Conservation (phyloP, 2,329 filamentous ascomycete genomes). For the Colletotrichum spaethianum region DNA sequence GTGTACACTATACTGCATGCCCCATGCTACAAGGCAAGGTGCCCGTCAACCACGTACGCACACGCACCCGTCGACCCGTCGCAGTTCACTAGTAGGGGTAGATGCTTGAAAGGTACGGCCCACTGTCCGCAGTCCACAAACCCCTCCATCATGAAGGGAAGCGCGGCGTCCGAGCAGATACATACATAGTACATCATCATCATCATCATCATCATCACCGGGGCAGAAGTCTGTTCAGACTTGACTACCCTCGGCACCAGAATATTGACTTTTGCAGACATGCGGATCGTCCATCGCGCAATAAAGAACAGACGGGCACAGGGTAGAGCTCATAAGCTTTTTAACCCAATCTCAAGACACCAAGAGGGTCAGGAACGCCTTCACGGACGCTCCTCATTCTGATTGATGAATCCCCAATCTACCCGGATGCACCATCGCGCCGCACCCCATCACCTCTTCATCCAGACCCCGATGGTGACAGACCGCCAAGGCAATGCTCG, state of each 20-base stretch:
- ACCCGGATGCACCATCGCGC: slow-evolving; percentile 10
- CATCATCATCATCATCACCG: background rate
- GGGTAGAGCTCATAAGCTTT: background rate
- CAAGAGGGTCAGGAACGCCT: background rate
- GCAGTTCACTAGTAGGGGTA: slow-evolving; percentile 17
- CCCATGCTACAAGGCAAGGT: background rate
- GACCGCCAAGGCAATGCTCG: slow-evolving; percentile 31
- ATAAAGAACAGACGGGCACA: slow-evolving; percentile 12
- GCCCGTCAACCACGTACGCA: slow-evolving; percentile 16
- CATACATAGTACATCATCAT: no score
- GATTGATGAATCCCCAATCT: slow-evolving; percentile 29
- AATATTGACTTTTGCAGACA: background rate
- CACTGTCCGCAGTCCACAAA: background rate
- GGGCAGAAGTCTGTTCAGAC: background rate
- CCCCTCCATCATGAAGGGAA: slow-evolving; percentile 7
- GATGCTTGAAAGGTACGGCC: background rate
- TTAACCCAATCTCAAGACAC: slow-evolving; percentile 7
- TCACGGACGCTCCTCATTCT: slow-evolving; percentile 25
- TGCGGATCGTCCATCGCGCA: slow-evolving; percentile 4
- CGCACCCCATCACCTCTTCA: slow-evolving; percentile 16
- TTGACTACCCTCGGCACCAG: background rate
- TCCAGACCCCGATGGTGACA: slow-evolving; percentile 18
- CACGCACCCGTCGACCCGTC: slow-evolving; percentile 18
- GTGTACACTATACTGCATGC: slow-evolving; percentile 16
- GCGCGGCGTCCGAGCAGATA: background rate